phyloP scores from a whole-genome alignment of 2,329 filamentous ascomycete species.

The Cladophialophora exuberans region DNA sequence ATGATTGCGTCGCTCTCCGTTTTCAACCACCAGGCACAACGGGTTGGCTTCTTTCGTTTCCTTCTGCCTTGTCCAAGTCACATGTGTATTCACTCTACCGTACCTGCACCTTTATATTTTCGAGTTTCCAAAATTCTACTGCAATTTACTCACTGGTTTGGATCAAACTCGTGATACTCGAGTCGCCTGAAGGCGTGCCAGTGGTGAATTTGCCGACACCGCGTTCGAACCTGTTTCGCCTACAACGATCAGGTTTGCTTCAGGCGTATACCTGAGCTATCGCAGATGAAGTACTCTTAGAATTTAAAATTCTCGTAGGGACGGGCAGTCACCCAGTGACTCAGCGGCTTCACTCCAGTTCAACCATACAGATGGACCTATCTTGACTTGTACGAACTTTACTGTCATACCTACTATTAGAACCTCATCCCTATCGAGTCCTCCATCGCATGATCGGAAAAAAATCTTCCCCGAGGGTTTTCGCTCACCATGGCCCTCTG shows the following conservation, averaged over 20 bases:
- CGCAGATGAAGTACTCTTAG: too few species aligned
- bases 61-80: neutral
- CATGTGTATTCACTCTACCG: neutral
- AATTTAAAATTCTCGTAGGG: too few species aligned
- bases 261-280: too few species aligned
- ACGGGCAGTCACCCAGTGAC: too few species aligned
- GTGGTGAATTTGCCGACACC: neutral
- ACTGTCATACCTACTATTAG: too few species aligned
- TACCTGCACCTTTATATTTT: neutral
- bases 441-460: too few species aligned
- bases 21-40: neutral
- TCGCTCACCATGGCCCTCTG: neutral
- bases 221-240: neutral
- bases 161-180: neutral
- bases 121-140: neutral
- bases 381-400: too few species aligned
- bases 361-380: too few species aligned
- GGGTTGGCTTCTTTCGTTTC: neutral
- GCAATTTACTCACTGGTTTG: neutral
- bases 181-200: neutral
- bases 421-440: too few species aligned
- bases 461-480: too few species aligned
- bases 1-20: neutral
- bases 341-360: too few species aligned
- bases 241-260: too few species aligned